Evolutionary conservation across 2,329 filamentous ascomycete genomes (phyloP).

Genomic region (Aaosphaeria arxii): DNA sequence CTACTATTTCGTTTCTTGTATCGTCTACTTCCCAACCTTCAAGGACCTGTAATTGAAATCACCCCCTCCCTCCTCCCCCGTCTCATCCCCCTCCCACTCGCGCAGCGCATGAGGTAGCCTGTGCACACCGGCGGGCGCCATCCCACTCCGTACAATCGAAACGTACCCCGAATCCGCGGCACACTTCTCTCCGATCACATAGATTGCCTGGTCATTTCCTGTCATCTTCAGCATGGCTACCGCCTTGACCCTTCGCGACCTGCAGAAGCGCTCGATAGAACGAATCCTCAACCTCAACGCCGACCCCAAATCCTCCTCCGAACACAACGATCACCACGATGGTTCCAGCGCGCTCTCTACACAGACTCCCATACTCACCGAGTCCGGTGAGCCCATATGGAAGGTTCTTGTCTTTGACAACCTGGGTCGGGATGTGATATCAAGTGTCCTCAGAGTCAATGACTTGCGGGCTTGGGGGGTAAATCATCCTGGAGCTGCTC

Average conservation of each 20-base stretch:
- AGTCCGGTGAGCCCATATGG: conserved; percentile 92
- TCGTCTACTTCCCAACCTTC: no score
- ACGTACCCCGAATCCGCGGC: background rate
- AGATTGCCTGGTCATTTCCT: no score
- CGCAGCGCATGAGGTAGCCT: conserved; percentile 20
- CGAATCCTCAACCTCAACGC: conserved; percentile 95
- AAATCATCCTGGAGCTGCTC: background rate
- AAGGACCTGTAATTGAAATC: no score
- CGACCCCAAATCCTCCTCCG: conserved; percentile 52
- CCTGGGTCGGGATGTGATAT: conserved; percentile 89
- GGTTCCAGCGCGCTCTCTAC: conserved; percentile 58
- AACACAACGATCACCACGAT: conserved; percentile 59
- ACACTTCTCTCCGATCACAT: no score
- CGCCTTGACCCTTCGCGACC: conserved; percentile 57
- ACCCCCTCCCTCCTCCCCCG: background rate
- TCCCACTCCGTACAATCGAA: conserved; percentile 5
- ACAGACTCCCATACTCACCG: conserved; percentile 75
- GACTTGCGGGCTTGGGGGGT: conserved; percentile 88
- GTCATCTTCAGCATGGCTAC: conserved; percentile 21
- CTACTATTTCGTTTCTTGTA: no score
- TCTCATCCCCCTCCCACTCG: background rate
- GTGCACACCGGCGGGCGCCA: conserved; percentile 18
- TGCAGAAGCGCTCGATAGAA: conserved; percentile 77
- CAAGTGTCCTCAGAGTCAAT: conserved; percentile 89
- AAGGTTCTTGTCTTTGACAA: conserved; percentile 95